A percentile compares a stretch with the other conserved stretches of the same genome.
Evolutionary conservation across 163 green algal species (phyloP).

Genomic region (Chlorella variabilis): DNA sequence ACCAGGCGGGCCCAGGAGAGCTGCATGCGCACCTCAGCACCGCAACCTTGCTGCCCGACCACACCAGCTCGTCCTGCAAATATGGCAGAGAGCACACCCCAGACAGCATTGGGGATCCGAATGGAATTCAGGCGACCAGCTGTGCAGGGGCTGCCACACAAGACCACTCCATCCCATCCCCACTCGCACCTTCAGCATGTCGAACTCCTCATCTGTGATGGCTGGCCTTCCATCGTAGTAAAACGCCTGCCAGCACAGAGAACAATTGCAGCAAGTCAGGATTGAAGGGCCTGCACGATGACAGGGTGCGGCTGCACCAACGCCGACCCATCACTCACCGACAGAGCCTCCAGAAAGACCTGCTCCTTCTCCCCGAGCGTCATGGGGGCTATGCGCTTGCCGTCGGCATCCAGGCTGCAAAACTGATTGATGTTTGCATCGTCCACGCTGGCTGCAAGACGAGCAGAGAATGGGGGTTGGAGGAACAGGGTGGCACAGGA

Average conservation of each 20-base stretch:
- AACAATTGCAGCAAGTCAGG: neutral
- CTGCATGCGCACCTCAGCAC: neutral
- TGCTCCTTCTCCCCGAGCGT: constrained; percentile 94
- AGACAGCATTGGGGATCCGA: too few species aligned
- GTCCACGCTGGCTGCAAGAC: constrained; percentile 27
- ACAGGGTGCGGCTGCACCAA: too few species aligned
- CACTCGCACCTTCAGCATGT: constrained; percentile 50
- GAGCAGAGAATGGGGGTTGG: too few species aligned
- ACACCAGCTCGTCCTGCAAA: constrained; percentile 92
- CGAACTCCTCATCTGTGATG: constrained; percentile 92
- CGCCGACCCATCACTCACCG: too few species aligned
- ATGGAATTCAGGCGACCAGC: too few species aligned
- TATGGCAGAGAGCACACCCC: too few species aligned
- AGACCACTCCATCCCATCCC: too few species aligned
- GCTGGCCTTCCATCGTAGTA: constrained; percentile 87
- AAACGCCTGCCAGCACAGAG: constrained; percentile 58
- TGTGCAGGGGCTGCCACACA: too few species aligned
- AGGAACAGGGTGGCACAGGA: neutral
- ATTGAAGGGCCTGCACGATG: too few species aligned
- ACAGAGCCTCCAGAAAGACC: constrained; percentile 89
- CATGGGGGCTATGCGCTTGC: constrained; percentile 48
- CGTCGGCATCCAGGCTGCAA: constrained; percentile 49
- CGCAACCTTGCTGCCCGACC: constrained; percentile 21
- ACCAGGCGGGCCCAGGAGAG: too few species aligned
- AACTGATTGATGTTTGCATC: constrained; percentile 43